phyloP scores from a whole-genome alignment of 2,329 filamentous ascomycete genomes.

The Coccinonectria pachysandricola region DNA sequence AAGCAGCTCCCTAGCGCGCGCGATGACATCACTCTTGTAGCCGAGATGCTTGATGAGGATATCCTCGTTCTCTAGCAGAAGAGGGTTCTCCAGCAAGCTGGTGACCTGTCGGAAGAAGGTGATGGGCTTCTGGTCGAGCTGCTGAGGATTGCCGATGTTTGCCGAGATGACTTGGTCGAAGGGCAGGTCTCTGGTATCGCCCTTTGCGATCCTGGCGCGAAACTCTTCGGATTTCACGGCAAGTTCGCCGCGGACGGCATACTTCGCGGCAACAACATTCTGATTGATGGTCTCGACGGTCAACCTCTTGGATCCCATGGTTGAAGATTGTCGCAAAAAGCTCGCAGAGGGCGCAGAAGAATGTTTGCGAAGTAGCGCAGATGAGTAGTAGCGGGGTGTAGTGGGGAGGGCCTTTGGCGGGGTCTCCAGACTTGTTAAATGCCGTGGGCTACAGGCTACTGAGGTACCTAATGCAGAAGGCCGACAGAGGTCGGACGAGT shows the following conservation, averaged over 20 bases:
- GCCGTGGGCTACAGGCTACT: conserved; percentile 18
- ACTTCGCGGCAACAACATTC: conserved; percentile 76
- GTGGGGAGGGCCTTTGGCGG: conserved; percentile 15
- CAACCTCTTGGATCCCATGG: conserved; percentile 36
- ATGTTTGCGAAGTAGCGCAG: no score
- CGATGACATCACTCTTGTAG: conserved; percentile 84
- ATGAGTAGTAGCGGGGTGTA: conserved; percentile 11
- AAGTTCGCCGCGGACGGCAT: conserved; percentile 92
- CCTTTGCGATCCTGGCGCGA: conserved; percentile 59
- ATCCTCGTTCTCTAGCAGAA: conserved; percentile 71
- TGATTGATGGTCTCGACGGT: conserved; percentile 86
- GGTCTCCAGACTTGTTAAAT: conserved; percentile 12
- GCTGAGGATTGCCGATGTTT: conserved; percentile 98
- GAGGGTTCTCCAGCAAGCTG: conserved; percentile 84
- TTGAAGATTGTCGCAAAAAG: conserved; percentile 17
- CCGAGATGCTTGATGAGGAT: conserved; percentile 65
- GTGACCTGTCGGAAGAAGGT: conserved; percentile 98
- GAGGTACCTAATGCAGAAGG: conserved; percentile 9
- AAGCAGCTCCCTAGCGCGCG: conserved; percentile 70
- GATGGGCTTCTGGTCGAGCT: conserved; percentile 97
- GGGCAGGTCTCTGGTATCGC: conserved; percentile 49
- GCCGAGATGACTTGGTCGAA: conserved; percentile 89
- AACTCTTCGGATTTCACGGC: conserved; percentile 90
- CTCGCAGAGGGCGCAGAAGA: no score
- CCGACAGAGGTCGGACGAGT: conserved; percentile 14